Base-by-base conservation (phyloP, 2,329 filamentous ascomycete genomes). In the Fusarium annulatum region DNA sequence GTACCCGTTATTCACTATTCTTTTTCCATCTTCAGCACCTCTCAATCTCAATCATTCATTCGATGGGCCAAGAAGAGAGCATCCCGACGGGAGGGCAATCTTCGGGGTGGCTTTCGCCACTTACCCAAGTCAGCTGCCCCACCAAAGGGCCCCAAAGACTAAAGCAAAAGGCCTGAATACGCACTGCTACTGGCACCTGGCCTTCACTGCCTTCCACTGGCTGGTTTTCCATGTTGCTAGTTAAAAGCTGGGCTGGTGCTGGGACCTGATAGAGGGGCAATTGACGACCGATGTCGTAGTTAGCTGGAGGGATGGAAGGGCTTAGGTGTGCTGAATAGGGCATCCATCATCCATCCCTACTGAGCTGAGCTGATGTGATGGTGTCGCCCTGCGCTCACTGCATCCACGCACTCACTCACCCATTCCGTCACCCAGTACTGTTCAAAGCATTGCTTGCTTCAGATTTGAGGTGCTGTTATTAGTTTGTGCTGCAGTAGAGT, bases 61-160 rank as follows among this genome's bases (percentile, higher is more conserved):
- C 43, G 48, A 65, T 41, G 41, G 48, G 62, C 65, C 38, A 68
- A 68, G 56, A 62, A 34, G 57, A 68, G 42, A 34, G 43, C 55
- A 43, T 56, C 36, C 51, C 52, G 48, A 60, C 45, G 57, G 60
- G 58, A 69, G 60, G 63, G 52, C 67, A 58, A 52, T 69, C 57
- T 45, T 74, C 71, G 69, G 74, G 56, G 76, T 75, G 77, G 76
- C 76, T 78, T 78, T 78, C 61, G 78, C 78, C 78, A 79, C 78
- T 72, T 66, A 73, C 61, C 73, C 72, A 77, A 80, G 79, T 80
- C 79, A 81, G 78, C 76, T 80, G 79, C 77, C 75, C 79, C 79
- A 80, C 78, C 71, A 77, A 64, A 76, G 69, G 72, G 67, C 72
- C 42, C 73, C 65, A 59, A 70, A 75, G 58, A 67, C 69, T 63